Percentiles rank a stretch among this genome's conserved stretches.
These are phyloP conservation scores for Volvox reticuliferus DNA, from an alignment of 139 green algal species.

Conservation along the genomic window DNA sequence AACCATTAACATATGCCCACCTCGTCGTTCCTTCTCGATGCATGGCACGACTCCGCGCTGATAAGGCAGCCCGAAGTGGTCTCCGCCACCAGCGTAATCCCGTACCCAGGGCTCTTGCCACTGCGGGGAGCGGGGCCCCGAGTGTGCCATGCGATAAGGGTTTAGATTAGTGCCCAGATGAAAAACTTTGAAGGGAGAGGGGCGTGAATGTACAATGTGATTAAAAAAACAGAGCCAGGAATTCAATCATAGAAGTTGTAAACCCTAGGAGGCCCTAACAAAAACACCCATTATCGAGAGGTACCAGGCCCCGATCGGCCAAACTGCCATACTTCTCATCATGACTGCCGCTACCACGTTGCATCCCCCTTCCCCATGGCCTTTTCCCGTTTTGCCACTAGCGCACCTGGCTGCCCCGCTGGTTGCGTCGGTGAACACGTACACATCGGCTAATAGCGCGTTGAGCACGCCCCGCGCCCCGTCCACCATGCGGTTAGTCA, in stretches of 20 bases:
- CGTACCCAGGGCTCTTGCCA: conserved; percentile 91
- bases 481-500: conserved; percentile 93
- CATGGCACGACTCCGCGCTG: conserved; percentile 74
- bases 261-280: no score
- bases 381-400: background rate
- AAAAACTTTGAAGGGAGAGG: no score
- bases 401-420: conserved; percentile 77
- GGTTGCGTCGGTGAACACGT: conserved; percentile 98
- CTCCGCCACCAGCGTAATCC: conserved; percentile 95
- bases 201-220: no score
- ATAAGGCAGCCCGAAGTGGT: conserved; percentile 93
- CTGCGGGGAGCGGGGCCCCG: conserved; percentile 13
- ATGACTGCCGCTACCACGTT: no score
- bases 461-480: conserved; percentile 92
- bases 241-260: no score
- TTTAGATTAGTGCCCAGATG: no score
- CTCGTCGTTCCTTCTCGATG: background rate
- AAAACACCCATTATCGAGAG: no score
- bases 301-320: no score
- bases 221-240: no score
- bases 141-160: no score
- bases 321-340: no score
- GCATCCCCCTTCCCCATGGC: background rate
- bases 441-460: conserved; percentile 95
- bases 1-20: background rate